Conservation (phyloP, 192 early-diverging fungal species). For the Gigaspora rosea region DNA sequence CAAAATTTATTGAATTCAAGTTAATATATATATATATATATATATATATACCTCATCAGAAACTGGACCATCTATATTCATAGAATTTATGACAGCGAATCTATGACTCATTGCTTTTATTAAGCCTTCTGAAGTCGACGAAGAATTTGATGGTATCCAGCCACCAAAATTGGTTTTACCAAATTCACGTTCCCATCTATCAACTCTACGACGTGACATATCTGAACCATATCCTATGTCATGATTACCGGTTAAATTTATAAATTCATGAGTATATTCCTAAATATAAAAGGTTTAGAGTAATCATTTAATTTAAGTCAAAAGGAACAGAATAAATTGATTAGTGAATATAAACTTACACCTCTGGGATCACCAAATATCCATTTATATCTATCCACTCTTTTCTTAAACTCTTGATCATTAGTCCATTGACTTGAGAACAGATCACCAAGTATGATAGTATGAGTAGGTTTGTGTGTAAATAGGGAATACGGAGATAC, state of each 20-base stretch:
- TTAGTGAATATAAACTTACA: conserved; percentile 9
- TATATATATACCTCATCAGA: conserved; percentile 40
- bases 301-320: not conserved
- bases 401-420: conserved; percentile 54
- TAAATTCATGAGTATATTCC: conserved; percentile 36
- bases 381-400: conserved; percentile 57
- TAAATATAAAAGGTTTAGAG: not conserved
- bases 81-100: conserved; percentile 42
- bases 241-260: conserved; percentile 65
- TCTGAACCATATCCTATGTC: conserved; percentile 69
- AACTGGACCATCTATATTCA: conserved; percentile 47
- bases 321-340: not conserved
- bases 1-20: no score
- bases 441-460: conserved; percentile 62
- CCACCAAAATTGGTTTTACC: conserved; percentile 53
- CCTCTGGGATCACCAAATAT: conserved; percentile 49
- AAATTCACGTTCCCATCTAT: conserved; percentile 57
- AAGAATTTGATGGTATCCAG: conserved; percentile 26
- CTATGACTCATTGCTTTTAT: conserved; percentile 18
- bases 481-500: conserved; percentile 39
- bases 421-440: conserved; percentile 69
- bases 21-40: conserved; percentile 17
- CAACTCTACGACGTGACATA: conserved; percentile 48
- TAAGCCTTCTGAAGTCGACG: no score
- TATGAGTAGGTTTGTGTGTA: conserved; percentile 51